Evolutionary conservation across 805 yeast genomes (phyloP).

Genomic region (Saturnispora kantuleensis): DNA sequence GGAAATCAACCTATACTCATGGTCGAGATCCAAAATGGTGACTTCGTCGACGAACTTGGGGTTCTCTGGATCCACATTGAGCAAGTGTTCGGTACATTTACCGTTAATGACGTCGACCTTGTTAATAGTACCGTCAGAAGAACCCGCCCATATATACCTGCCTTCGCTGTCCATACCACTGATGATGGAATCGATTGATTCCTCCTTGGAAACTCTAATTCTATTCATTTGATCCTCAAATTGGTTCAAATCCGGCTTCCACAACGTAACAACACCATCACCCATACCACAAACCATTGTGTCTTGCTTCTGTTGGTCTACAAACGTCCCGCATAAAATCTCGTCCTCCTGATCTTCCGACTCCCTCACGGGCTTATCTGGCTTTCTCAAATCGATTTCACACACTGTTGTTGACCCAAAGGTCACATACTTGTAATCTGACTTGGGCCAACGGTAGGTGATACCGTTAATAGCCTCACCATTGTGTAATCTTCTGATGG

Average conservation of each 20-base stretch:
- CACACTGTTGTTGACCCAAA: constrained; percentile 77
- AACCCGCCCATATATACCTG: constrained; percentile 65
- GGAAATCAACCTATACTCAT: constrained; percentile 65
- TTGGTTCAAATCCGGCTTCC: constrained; percentile 67
- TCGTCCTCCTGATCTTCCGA: constrained; percentile 95
- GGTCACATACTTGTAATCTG: constrained; percentile 70
- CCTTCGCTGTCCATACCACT: constrained; percentile 46
- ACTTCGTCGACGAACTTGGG: constrained; percentile 66
- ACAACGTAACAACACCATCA: constrained; percentile 77
- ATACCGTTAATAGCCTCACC: constrained; percentile 73
- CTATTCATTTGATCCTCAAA: constrained; percentile 72
- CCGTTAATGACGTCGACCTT: constrained; percentile 59
- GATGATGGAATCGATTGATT: constrained; percentile 61
- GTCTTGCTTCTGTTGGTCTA: constrained; percentile 47
- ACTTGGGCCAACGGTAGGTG: constrained; percentile 56
- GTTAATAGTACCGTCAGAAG: constrained; percentile 63
- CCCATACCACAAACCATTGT: constrained; percentile 71
- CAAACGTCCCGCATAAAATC: constrained; percentile 62
- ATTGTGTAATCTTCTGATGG: constrained; percentile 49
- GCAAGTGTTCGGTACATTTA: constrained; percentile 51
- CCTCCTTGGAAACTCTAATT: constrained; percentile 50
- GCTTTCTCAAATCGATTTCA: constrained; percentile 65
- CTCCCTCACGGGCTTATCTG: constrained; percentile 41
- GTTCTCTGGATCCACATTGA: constrained; percentile 65
- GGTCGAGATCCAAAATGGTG: constrained; percentile 66